A percentile compares a stretch with the other conserved stretches of the same genome.
phyloP scores from a whole-genome alignment of 805 yeast genomes.

The Myxozyma neglecta region DNA sequence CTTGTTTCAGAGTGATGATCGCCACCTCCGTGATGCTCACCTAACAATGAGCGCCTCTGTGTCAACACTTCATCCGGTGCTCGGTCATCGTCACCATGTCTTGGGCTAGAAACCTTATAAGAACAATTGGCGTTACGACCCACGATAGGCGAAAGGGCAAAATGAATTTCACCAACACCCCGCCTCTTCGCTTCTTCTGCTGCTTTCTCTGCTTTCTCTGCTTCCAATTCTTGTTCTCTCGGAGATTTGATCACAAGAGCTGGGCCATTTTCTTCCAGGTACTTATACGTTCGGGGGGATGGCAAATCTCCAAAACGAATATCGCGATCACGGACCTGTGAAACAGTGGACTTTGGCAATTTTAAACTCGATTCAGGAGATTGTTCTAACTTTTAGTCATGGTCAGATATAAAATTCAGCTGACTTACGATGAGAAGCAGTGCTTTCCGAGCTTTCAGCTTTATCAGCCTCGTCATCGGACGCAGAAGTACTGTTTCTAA shows the following conservation, averaged over 20 bases:
- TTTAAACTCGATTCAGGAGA: not conserved
- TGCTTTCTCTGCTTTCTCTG: constrained; percentile 30
- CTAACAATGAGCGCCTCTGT: not conserved
- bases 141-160: constrained; percentile 24
- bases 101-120: not conserved
- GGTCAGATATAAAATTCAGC: not conserved
- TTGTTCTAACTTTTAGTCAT: not conserved
- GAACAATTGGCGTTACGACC: constrained; percentile 2
- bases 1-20: not conserved
- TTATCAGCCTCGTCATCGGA: constrained; percentile 4
- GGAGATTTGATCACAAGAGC: constrained; percentile 79
- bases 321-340: constrained; percentile 31
- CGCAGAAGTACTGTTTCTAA: constrained; percentile 1
- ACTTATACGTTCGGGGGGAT: constrained; percentile 40
- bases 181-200: constrained; percentile 29
- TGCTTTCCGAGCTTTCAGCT: constrained; percentile 6
- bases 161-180: constrained; percentile 34
- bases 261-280: constrained; percentile 67
- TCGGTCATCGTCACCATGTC: no score
- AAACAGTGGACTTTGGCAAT: not conserved
- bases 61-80: no score
- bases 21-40: not conserved
- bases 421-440: not conserved
- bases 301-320: constrained; percentile 64
- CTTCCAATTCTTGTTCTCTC: constrained; percentile 48